A percentile compares a stretch with the other conserved stretches of the same genome.
Conservation (phyloP, 495 filamentous ascomycete species). For the Neurospora sp. region DNA sequence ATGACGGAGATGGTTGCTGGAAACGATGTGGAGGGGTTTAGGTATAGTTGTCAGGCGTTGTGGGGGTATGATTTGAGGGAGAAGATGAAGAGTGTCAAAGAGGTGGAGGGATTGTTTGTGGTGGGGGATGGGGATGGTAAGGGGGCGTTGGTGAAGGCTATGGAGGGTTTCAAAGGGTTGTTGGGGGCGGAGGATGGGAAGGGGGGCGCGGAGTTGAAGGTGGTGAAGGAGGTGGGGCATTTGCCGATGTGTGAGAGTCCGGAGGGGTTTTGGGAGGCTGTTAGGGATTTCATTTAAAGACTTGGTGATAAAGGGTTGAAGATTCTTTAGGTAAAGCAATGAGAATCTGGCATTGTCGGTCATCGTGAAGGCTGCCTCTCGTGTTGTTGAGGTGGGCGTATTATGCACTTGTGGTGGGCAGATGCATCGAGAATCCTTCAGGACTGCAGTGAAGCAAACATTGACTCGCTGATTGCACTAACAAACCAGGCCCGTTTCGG, state of each 20-base stretch:
- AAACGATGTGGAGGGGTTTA: constrained; percentile 61
- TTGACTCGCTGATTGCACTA: not conserved
- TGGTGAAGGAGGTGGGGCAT: constrained; percentile 61
- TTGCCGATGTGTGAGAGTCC: constrained; percentile 77
- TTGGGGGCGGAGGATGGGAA: constrained; percentile 27
- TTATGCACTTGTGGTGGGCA: not conserved
- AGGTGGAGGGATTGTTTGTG: constrained; percentile 53
- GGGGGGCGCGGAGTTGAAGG: constrained; percentile 41
- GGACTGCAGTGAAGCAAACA: not conserved
- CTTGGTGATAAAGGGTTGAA: no score
- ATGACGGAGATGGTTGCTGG: constrained; percentile 45
- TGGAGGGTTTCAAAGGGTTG: constrained; percentile 57
- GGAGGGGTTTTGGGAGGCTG: constrained; percentile 49
- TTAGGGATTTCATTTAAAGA: constrained; percentile 50
- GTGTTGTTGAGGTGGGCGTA: no score
- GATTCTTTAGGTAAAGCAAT: no score
- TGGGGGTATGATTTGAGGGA: constrained; percentile 65
- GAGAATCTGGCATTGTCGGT: no score
- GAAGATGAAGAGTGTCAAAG: constrained; percentile 44
- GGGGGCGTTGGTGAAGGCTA: constrained; percentile 64
- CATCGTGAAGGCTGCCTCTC: no score
- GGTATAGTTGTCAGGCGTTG: constrained; percentile 49
- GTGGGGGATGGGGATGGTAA: constrained; percentile 57
- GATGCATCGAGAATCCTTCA: not conserved
- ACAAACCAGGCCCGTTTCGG: no score